Evolutionary conservation across 1,139 yeast genomes (phyloP).

Genomic region (Suhomyces atakaporum): DNA sequence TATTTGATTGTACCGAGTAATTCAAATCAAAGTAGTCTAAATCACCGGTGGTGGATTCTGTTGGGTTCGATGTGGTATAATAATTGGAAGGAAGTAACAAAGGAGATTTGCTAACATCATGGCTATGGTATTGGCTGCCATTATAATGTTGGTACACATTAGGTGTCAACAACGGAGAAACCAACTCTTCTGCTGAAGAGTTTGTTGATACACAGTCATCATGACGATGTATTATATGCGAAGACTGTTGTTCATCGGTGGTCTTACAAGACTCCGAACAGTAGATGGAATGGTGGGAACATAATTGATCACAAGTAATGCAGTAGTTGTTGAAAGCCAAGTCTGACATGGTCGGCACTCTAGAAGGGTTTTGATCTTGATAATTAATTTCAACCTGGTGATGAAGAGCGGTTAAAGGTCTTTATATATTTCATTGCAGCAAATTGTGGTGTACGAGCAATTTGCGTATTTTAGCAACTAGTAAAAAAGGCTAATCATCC

Average conservation of each 20-base stretch:
- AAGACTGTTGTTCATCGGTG: conserved; percentile 38
- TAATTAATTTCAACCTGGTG: neutral
- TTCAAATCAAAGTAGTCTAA: conserved; percentile 39
- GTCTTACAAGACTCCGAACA: conserved; percentile 61
- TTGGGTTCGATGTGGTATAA: conserved; percentile 2
- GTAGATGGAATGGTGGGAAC: conserved; percentile 53
- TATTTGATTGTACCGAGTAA: conserved; percentile 30
- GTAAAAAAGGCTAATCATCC: conserved; percentile 6
- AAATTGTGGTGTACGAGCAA: conserved; percentile 9
- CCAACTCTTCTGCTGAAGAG: conserved; percentile 22
- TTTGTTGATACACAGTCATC: conserved; percentile 28
- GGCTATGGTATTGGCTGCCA: conserved; percentile 8
- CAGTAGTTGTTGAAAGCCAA: conserved; percentile 68
- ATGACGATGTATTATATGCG: conserved; percentile 11
- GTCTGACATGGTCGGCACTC: conserved; percentile 28
- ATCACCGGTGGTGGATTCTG: conserved; percentile 16
- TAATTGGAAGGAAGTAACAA: conserved; percentile 20
- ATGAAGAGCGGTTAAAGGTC: conserved; percentile 10
- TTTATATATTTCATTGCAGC: conserved; percentile 13
- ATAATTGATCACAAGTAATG: conserved; percentile 63
- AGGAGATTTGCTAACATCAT: conserved; percentile 23
- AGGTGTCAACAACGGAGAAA: conserved; percentile 42
- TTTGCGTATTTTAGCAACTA: conserved; percentile 7
- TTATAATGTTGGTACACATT: conserved; percentile 31
- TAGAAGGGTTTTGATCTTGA: neutral